These are phyloP conservation scores for Chlamydomonas eustigma DNA, from an alignment of 139 green algal genomes.

Conservation along the genomic window DNA sequence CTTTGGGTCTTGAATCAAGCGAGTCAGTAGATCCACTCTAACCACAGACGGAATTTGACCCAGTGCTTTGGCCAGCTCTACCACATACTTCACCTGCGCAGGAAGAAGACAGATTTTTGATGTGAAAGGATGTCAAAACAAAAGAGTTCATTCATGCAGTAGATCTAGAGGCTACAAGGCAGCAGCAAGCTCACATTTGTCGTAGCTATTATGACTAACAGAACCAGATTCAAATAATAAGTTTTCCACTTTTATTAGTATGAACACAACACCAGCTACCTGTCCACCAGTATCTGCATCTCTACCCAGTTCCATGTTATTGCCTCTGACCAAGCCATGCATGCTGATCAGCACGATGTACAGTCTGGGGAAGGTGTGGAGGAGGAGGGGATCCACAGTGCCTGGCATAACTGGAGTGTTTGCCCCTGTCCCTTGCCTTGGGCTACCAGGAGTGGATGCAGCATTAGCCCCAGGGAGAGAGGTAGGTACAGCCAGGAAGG, in stretches of 20 bases:
- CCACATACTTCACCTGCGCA: conserved; percentile 88
- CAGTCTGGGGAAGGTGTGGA: conserved; percentile 46
- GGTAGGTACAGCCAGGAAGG: no score
- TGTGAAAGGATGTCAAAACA: no score
- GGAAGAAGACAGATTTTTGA: neutral
- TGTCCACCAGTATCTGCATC: conserved; percentile 91
- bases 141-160: no score
- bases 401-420: no score
- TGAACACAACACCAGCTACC: conserved; percentile 40
- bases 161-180: no score
- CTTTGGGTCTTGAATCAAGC: conserved; percentile 67
- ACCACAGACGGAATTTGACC: conserved; percentile 80
- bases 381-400: conserved; percentile 19
- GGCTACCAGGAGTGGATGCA: no score
- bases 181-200: no score
- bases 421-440: no score
- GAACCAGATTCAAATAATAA: no score
- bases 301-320: conserved; percentile 88
- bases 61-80: conserved; percentile 87
- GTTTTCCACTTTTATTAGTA: no score
- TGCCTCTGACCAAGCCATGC: conserved; percentile 85
- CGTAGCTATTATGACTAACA: no score
- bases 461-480: no score
- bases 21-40: conserved; percentile 91
- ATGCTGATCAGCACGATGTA: conserved; percentile 85